Conservation (phyloP, 1,284 basidiomycete genomes). For the Leccinum subspadiceum region DNA sequence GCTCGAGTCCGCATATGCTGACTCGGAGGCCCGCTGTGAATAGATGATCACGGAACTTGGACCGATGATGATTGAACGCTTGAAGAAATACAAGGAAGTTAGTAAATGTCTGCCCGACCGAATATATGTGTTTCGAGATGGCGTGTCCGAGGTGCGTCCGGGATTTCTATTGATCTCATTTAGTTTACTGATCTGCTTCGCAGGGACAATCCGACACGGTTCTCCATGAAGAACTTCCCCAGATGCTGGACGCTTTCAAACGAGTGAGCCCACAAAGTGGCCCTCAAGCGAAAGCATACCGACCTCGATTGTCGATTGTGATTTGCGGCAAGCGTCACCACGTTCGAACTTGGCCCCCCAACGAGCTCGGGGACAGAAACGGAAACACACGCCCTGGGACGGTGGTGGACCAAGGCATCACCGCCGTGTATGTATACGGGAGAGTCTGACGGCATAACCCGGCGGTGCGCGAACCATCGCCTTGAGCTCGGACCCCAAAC, state of each 20-base stretch:
- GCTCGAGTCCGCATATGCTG: background rate
- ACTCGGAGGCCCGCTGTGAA: background rate
- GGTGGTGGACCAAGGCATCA: conserved; percentile 71
- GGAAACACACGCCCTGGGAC: conserved; percentile 76
- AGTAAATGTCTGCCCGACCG: too few species aligned
- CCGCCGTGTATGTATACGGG: conserved; percentile 50
- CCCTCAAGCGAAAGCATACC: conserved; percentile 43
- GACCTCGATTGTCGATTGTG: conserved; percentile 65
- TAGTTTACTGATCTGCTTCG: background rate
- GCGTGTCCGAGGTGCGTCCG: too few species aligned
- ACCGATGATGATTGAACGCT: too few species aligned
- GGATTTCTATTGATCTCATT: conserved; percentile 5
- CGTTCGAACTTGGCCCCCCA: conserved; percentile 58
- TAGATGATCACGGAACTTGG: conserved; percentile 61
- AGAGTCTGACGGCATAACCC: too few species aligned
- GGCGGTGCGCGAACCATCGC: too few species aligned
- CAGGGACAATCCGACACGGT: conserved; percentile 72
- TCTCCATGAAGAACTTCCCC: conserved; percentile 55
- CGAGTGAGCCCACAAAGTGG: conserved; percentile 39
- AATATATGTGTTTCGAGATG: too few species aligned
- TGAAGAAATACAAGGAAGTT: too few species aligned
- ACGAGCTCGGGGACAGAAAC: conserved; percentile 48
- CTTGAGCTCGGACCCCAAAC: too few species aligned
- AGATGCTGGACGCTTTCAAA: conserved; percentile 59
- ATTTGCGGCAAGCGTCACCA: conserved; percentile 84